Conservation (phyloP, 176 grass and related monocot genomes). For the Zea luxurians region DNA sequence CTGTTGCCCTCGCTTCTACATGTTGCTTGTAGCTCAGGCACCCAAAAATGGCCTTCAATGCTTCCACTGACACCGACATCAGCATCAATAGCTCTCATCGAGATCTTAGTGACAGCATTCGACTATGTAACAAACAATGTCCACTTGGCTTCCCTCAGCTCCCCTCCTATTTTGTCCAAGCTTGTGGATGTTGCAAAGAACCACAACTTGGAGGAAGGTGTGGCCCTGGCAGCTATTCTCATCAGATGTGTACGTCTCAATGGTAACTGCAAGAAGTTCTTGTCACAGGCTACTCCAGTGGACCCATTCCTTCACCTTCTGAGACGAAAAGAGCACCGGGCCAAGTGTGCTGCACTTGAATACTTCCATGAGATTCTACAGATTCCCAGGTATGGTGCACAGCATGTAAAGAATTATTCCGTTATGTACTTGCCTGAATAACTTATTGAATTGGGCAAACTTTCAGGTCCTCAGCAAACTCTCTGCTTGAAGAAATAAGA, state of each 20-base stretch:
- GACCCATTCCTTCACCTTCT: conserved; percentile 90
- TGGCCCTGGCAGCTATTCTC: conserved; percentile 86
- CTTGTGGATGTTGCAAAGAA: conserved; percentile 81
- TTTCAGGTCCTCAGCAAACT: conserved; percentile 78
- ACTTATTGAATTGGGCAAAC: conserved; percentile 32
- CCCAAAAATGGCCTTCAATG: conserved; percentile 48
- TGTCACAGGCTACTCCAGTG: conserved; percentile 91
- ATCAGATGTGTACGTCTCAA: conserved; percentile 80
- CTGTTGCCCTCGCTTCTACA: conserved; percentile 79
- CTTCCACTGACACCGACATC: conserved; percentile 87
- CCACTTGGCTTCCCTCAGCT: conserved; percentile 83
- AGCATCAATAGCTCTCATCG: conserved; percentile 96
- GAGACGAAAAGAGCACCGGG: conserved; percentile 65
- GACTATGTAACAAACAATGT: conserved; percentile 99
- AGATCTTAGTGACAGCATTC: conserved; percentile 91
- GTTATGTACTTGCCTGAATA: conserved; percentile 29
- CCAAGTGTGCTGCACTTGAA: conserved; percentile 77
- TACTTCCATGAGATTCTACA: conserved; percentile 98
- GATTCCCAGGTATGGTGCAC: conserved; percentile 69
- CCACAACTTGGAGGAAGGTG: conserved; percentile 84
- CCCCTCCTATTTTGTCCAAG: conserved; percentile 72
- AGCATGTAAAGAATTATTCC: conserved; percentile 27
- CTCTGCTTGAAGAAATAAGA: conserved; percentile 68
- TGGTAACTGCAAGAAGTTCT: conserved; percentile 92
- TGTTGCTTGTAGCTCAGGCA: conserved; percentile 71